phyloP scores from a whole-genome alignment of 108 stramenopile genomes.

The Mediolabrus comicus region DNA sequence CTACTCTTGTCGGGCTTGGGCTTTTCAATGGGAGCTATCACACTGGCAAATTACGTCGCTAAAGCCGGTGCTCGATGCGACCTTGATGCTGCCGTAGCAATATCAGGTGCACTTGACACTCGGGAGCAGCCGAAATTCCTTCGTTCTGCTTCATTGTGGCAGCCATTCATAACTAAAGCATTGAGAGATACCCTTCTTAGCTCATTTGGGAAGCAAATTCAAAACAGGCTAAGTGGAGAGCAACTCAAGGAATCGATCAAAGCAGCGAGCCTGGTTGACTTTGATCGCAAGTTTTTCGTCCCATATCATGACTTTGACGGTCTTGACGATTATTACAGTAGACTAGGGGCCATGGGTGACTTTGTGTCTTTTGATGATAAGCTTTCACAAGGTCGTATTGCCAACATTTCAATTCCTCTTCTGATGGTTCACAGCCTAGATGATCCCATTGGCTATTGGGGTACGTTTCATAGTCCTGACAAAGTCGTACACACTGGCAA shows the following conservation, averaged over 20 bases:
- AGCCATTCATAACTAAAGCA: constrained; percentile 79
- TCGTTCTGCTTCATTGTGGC: constrained; percentile 84
- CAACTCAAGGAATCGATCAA: constrained; percentile 56
- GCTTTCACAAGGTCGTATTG: constrained; percentile 50
- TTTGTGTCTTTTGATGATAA: constrained; percentile 25
- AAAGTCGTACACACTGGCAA: constrained; percentile 54
- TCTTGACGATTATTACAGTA: constrained; percentile 65
- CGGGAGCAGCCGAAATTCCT: constrained; percentile 49
- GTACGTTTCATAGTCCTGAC: constrained; percentile 54
- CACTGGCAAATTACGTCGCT: constrained; percentile 84
- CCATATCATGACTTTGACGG: constrained; percentile 70
- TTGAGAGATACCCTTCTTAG: constrained; percentile 61
- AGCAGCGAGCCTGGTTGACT: constrained; percentile 53
- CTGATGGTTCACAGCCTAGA: constrained; percentile 67
- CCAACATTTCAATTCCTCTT: constrained; percentile 65
- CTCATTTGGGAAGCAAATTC: constrained; percentile 59
- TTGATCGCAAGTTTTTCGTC: constrained; percentile 63
- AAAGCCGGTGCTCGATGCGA: constrained; percentile 52
- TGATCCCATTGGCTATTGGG: constrained; percentile 75
- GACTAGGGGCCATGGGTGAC: constrained; percentile 69
- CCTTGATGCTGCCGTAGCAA: constrained; percentile 69
- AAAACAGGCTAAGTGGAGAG: constrained; percentile 32
- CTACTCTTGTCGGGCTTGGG: constrained; percentile 62
- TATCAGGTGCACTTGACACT: constrained; percentile 80
- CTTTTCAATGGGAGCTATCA: constrained; percentile 83